phyloP scores from a whole-genome alignment of 208 protist genomes.

The Acanthamoeba lenticulata region DNA sequence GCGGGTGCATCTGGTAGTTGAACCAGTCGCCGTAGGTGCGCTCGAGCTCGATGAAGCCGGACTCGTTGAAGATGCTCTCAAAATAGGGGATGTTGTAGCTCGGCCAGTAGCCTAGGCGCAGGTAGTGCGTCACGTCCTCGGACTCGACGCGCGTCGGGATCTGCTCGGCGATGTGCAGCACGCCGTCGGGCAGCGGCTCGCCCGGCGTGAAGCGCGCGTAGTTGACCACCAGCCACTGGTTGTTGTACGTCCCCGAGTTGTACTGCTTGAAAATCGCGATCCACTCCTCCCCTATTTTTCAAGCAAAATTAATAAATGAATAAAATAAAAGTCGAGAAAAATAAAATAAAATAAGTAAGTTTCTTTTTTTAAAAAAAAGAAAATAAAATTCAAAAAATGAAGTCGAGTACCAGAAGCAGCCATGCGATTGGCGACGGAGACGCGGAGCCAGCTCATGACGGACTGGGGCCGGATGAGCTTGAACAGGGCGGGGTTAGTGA shows the following conservation, averaged over 20 bases:
- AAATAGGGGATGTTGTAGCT: constrained; percentile 92
- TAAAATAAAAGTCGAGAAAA: background rate
- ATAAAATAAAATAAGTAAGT: no score
- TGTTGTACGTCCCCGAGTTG: constrained; percentile 94
- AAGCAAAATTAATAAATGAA: constrained; percentile 82
- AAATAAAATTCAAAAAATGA: no score
- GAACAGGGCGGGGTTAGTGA: constrained; percentile 82
- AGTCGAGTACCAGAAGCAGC: background rate
- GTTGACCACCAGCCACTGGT: constrained; percentile 93
- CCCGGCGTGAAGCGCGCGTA: constrained; percentile 82
- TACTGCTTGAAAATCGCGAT: constrained; percentile 84
- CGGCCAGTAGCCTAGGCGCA: constrained; percentile 83
- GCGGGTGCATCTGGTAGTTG: constrained; percentile 79
- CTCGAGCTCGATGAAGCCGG: constrained; percentile 75
- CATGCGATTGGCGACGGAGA: constrained; percentile 69
- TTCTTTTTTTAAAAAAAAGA: no score
- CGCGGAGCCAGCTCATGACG: constrained; percentile 86
- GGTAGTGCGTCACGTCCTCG: constrained; percentile 85
- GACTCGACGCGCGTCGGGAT: constrained; percentile 83
- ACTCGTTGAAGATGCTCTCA: constrained; percentile 83
- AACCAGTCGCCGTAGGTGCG: constrained; percentile 78
- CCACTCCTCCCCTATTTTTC: constrained; percentile 84
- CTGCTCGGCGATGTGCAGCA: constrained; percentile 89
- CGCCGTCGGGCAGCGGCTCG: constrained; percentile 68
- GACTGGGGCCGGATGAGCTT: constrained; percentile 75